Evolutionary conservation across 192 early-diverging fungal species (phyloP).

Genomic region (Coemansia sp.): DNA sequence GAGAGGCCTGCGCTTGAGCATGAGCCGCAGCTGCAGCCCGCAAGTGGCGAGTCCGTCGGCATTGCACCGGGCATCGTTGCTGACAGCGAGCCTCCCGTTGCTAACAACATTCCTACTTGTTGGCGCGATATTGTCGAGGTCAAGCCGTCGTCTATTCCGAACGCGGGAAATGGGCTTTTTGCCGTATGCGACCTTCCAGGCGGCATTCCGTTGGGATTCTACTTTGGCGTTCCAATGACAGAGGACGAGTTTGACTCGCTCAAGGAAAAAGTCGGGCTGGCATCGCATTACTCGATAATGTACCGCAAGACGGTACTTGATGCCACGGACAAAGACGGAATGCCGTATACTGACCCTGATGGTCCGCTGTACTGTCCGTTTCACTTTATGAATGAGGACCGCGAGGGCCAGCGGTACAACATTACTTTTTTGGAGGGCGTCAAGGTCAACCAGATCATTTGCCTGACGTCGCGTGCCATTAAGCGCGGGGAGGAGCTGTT

Average conservation of each 20-base stretch:
- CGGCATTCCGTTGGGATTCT: conserved; percentile 83
- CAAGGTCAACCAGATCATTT: conserved; percentile 88
- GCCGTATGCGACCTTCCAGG: conserved; percentile 72
- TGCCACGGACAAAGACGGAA: conserved; percentile 81
- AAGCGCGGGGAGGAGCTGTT: conserved; percentile 80
- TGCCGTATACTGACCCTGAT: conserved; percentile 71
- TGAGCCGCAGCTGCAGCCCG: background rate
- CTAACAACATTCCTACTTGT: conserved; percentile 56
- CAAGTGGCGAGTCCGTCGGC: background rate
- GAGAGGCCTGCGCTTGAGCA: background rate
- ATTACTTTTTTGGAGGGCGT: conserved; percentile 80
- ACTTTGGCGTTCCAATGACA: conserved; percentile 96
- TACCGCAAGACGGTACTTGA: conserved; percentile 91
- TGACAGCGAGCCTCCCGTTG: background rate
- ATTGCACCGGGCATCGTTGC: background rate
- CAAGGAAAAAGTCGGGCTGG: conserved; percentile 78
- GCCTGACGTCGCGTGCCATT: conserved; percentile 73
- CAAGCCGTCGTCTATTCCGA: conserved; percentile 63
- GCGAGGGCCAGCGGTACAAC: conserved; percentile 33
- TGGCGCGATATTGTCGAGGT: conserved; percentile 71
- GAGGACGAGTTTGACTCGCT: conserved; percentile 92
- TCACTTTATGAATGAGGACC: conserved; percentile 90
- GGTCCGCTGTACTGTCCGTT: conserved; percentile 80
- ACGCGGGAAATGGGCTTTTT: conserved; percentile 79
- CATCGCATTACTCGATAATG: conserved; percentile 89